A percentile compares a stretch with the other conserved stretches of the same genome.
Evolutionary conservation across 257 asterid species (phyloP).

Genomic region (Asclepias syriaca): DNA sequence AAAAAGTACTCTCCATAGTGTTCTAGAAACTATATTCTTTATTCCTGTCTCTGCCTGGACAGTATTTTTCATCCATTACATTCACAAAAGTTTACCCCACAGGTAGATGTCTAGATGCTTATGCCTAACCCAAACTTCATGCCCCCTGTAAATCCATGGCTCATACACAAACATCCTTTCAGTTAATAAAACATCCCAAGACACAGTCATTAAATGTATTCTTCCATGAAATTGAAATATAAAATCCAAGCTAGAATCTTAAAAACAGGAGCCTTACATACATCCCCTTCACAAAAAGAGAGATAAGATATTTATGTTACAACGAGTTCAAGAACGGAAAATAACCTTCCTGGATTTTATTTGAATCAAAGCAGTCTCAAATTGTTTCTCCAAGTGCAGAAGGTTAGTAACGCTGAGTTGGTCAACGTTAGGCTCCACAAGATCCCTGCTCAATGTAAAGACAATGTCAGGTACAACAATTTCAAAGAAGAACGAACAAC

Average conservation of each 20-base stretch:
- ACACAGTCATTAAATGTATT: background rate
- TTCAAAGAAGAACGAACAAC: slow-evolving; percentile 8
- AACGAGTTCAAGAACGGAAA: background rate
- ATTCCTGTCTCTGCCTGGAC: background rate
- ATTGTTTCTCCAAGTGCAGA: slow-evolving; percentile 9
- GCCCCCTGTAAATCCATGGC: background rate
- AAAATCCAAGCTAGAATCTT: background rate
- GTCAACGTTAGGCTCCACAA: slow-evolving; percentile 8
- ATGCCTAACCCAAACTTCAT: background rate
- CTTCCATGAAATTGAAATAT: background rate
- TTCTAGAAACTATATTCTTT: background rate
- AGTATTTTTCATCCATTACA: background rate
- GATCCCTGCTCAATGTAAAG: background rate
- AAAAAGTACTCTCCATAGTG: too few relatives aligned
- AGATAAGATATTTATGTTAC: background rate
- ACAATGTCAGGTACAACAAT: background rate
- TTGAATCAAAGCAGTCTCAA: background rate
- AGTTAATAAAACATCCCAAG: background rate
- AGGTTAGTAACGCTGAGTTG: background rate
- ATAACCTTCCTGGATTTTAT: slow-evolving; percentile 3
- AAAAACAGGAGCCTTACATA: background rate
- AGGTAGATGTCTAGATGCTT: background rate
- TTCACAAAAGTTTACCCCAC: background rate
- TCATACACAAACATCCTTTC: background rate
- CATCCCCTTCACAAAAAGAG: background rate